Base-by-base conservation (phyloP, 768 basidiomycete species). In the Boletus rubescentipes region DNA sequence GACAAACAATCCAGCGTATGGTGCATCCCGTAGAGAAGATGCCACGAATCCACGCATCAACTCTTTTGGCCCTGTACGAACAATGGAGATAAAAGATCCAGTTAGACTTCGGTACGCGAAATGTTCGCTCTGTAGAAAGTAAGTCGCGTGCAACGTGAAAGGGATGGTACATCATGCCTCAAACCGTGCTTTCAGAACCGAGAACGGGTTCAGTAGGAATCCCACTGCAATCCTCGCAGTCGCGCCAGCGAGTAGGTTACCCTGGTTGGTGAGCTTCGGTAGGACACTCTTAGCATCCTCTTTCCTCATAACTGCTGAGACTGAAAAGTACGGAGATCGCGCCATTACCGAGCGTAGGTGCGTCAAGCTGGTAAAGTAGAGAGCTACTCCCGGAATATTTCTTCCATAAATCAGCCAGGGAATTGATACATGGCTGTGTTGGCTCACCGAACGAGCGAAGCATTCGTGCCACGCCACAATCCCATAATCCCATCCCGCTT, bases 1-100 rank as follows among this genome's bases (percentile, higher is more conserved):
- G 34, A 96, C 77, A 62, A 94, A 98, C 7, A 97, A 70, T 4
- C 94, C 95, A 2, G 95, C 93, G 62, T 95, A 93, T 1, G 95
- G 95, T 12, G 93, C 95, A 68, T 98, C 95, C 43, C 95, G 82
- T n/a, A 94, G 76, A 2, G 93, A 89, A 1, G 93, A 92, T 1
- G 93, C 91, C 21, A 88, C 62, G 64, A 93, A 87, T 0, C 95
- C 95, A 43, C 91, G 87, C 64, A 94, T 83, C 29, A 95, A 75
- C 58, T 92, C 93, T 21, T 84, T 80, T 5, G 90, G 84, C 3
- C 94, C 93, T 64, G 79, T 78, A n/a, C 82, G 85, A 3, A 76
- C 68, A 35, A 92, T 79, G 9, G 83, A 78, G 5, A 73, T 41
- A 35, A 92, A 67, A 0, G 87, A 90, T 35, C 78, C 74, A 5